Evolutionary conservation across 164 flowering plant genomes (phyloP).

Genomic region (Paratinospora sagittata): DNA sequence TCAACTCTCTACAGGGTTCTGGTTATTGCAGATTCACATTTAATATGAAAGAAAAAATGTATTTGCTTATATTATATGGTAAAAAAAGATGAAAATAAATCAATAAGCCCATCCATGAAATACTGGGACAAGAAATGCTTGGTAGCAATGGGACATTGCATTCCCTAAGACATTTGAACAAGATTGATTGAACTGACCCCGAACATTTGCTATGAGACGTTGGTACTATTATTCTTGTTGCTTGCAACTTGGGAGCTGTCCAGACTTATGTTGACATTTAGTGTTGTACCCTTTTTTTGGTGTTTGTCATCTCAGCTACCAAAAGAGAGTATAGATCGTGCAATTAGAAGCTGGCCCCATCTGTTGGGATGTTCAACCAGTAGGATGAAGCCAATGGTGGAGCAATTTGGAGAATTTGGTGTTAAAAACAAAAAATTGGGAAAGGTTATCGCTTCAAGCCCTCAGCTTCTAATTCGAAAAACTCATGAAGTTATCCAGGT

Average conservation of each 20-base stretch:
- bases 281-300: neutral
- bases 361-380: constrained; percentile 71
- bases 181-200: neutral
- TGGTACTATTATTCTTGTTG: neutral
- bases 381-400: constrained; percentile 59
- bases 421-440: constrained; percentile 55
- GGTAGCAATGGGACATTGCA: too few species aligned
- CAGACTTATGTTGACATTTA: neutral
- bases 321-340: constrained; percentile 35
- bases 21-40: too few species aligned
- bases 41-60: too few species aligned
- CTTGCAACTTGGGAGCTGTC: neutral
- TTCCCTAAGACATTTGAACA: neutral
- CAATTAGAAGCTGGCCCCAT: constrained; percentile 71
- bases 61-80: too few species aligned
- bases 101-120: too few species aligned
- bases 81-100: too few species aligned
- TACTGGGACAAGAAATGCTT: too few species aligned
- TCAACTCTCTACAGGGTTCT: too few species aligned
- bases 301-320: constrained; percentile 43
- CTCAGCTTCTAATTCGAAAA: constrained; percentile 68
- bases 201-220: neutral
- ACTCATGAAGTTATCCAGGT: constrained; percentile 73
- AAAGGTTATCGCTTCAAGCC: constrained; percentile 60
- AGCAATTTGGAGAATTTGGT: constrained; percentile 44